phyloP scores from a whole-genome alignment of 2,329 filamentous ascomycete genomes.

The Cadophora gregata region DNA sequence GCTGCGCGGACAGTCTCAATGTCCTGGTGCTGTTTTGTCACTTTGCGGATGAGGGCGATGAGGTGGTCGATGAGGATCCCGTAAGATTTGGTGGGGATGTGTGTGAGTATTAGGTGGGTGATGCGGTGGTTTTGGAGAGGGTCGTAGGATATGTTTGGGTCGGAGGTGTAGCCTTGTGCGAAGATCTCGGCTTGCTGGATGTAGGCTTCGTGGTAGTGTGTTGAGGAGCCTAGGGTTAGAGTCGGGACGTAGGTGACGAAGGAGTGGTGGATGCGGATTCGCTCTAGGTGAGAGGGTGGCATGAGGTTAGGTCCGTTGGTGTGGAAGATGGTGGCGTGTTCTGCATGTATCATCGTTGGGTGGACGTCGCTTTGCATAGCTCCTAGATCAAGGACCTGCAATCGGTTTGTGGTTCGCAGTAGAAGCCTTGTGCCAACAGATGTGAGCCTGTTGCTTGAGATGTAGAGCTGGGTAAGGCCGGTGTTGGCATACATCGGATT shows the following conservation, averaged over 20 bases:
- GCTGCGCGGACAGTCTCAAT: constrained; percentile 44
- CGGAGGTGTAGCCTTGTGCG: constrained; percentile 34
- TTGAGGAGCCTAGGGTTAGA: constrained; percentile 10
- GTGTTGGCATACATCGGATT: constrained; percentile 22
- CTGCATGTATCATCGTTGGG: neutral
- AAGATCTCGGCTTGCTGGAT: constrained; percentile 48
- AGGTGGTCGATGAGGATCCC: constrained; percentile 58
- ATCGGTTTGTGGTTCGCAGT: constrained; percentile 50
- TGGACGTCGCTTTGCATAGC: constrained; percentile 23
- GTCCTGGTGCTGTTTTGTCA: constrained; percentile 55
- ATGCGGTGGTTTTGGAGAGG: constrained; percentile 65
- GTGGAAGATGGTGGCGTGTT: constrained; percentile 24
- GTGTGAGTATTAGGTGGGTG: constrained; percentile 57
- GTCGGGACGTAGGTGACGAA: constrained; percentile 61
- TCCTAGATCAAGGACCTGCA: constrained; percentile 61
- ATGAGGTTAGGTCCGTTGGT: constrained; percentile 5
- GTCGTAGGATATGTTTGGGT: constrained; percentile 50
- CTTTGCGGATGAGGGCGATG: constrained; percentile 53
- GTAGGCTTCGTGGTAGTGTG: constrained; percentile 38
- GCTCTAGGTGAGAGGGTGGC: constrained; percentile 55
- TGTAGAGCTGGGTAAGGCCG: constrained; percentile 59
- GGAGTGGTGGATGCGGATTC: constrained; percentile 64
- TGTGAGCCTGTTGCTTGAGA: constrained; percentile 58
- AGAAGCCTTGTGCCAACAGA: constrained; percentile 51
- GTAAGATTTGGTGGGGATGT: constrained; percentile 59